A percentile compares a stretch with the other conserved stretches of the same genome.
Evolutionary conservation across 306 rosid genomes (phyloP).

Genomic region (Cucumis hystrix): DNA sequence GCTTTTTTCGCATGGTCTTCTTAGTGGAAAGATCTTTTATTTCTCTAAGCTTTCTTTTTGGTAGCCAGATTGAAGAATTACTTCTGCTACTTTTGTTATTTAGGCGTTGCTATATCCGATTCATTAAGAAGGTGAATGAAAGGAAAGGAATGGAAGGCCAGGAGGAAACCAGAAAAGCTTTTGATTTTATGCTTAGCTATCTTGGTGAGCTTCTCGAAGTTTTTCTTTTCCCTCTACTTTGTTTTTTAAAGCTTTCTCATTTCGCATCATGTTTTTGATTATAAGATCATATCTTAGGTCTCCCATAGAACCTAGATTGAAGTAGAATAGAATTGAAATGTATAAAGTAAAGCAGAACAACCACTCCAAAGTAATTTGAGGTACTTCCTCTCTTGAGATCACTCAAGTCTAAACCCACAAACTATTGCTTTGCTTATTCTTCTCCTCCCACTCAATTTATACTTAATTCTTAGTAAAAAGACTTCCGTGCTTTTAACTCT

Average conservation of each 20-base stretch:
- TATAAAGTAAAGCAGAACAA: background rate
- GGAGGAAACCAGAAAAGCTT: constrained; percentile 97
- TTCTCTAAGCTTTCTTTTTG: background rate
- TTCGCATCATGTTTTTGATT: background rate
- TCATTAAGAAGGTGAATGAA: constrained; percentile 77
- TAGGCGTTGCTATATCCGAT: constrained; percentile 92
- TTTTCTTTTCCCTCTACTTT: background rate
- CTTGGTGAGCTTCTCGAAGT: constrained; percentile 32
- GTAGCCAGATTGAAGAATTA: background rate
- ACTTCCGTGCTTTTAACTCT: background rate
- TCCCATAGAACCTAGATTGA: background rate
- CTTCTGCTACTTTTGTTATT: constrained; percentile 15
- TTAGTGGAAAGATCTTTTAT: background rate
- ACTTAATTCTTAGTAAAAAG: background rate
- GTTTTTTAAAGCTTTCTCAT: background rate
- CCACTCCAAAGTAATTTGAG: background rate
- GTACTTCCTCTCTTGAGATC: background rate
- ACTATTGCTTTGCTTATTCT: background rate
- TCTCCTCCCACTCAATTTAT: background rate
- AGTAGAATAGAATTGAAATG: background rate
- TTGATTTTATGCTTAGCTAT: constrained; percentile 87
- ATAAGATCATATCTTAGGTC: background rate
- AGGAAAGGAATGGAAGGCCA: constrained; percentile 86
- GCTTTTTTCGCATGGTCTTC: background rate
- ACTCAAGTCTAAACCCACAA: background rate